These are phyloP conservation scores for Erucastrum elatum DNA, from an alignment of 345 rosid genomes.

Conservation along the genomic window DNA sequence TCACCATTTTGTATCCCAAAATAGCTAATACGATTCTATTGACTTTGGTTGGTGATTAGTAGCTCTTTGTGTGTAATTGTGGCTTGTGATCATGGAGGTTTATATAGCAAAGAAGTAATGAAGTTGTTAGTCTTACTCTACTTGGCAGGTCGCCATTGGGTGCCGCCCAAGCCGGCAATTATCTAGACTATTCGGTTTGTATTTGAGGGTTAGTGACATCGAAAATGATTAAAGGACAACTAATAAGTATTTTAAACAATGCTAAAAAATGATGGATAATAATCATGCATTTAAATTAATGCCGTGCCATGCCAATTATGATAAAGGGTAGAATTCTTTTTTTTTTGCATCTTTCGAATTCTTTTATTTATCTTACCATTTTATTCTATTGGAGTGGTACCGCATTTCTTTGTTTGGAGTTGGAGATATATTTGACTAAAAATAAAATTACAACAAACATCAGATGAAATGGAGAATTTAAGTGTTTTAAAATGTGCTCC, in stretches of 20 bases:
- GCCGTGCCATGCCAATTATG: conserved; percentile 12
- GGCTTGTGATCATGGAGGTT: background rate
- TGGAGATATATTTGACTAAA: background rate
- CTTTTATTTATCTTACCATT: background rate
- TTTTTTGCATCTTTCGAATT: too few relatives aligned
- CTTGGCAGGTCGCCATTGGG: conserved; percentile 20
- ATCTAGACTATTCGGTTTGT: conserved; percentile 10
- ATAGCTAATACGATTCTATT: background rate
- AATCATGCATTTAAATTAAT: conserved; percentile 17
- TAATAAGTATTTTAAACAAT: background rate
- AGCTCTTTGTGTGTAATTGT: background rate
- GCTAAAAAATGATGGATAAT: conserved; percentile 24
- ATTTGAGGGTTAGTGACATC: conserved; percentile 18
- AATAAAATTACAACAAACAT: background rate
- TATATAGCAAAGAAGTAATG: background rate
- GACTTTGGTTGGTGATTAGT: background rate
- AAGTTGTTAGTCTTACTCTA: background rate
- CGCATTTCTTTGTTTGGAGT: background rate
- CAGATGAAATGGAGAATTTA: background rate
- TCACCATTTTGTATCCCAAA: conserved; percentile 52
- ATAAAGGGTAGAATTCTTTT: background rate
- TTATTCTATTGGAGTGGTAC: background rate
- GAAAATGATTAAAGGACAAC: conserved; percentile 24
- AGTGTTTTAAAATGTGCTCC: background rate
- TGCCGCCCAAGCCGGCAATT: conserved; percentile 40